These are phyloP conservation scores for Lasiosphaeria ovina DNA, from an alignment of 495 filamentous ascomycete genomes.

Conservation along the genomic window DNA sequence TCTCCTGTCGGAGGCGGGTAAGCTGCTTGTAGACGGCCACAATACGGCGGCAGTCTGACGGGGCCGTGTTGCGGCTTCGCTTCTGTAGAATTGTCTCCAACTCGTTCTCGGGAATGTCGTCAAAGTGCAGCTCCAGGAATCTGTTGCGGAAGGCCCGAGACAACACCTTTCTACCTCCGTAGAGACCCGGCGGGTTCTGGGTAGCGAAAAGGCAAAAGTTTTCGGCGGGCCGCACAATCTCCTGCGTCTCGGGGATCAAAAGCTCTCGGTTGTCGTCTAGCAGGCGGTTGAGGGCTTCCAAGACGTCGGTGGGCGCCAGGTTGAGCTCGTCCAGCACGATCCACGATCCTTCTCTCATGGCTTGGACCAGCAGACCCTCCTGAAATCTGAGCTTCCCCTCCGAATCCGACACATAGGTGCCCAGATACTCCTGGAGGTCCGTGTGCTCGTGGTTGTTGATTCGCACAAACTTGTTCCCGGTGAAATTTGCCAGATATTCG, in stretches of 20 bases:
- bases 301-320: conserved; percentile 89
- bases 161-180: conserved; percentile 89
- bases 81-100: conserved; percentile 89
- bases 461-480: conserved; percentile 92
- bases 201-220: conserved; percentile 99
- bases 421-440: conserved; percentile 95
- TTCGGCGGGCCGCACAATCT: conserved; percentile 82
- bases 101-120: conserved; percentile 95
- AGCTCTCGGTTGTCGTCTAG: conserved; percentile 98
- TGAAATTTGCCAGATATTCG: conserved; percentile 91
- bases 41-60: conserved; percentile 86
- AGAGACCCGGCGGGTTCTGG: conserved; percentile 93
- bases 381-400: conserved; percentile 86
- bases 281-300: conserved; percentile 92
- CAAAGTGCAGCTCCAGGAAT: conserved; percentile 96
- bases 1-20: conserved; percentile 82
- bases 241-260: conserved; percentile 94
- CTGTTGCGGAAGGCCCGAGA: conserved; percentile 94
- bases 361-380: conserved; percentile 91
- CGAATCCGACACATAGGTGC: conserved; percentile 82
- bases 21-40: conserved; percentile 93
- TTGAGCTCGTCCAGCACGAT: conserved; percentile 98
- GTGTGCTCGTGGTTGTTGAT: conserved; percentile 99
- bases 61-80: conserved; percentile 78
- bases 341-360: conserved; percentile 91